Base-by-base conservation (phyloP, 768 basidiomycete species). In the Chalciporus chontae region DNA sequence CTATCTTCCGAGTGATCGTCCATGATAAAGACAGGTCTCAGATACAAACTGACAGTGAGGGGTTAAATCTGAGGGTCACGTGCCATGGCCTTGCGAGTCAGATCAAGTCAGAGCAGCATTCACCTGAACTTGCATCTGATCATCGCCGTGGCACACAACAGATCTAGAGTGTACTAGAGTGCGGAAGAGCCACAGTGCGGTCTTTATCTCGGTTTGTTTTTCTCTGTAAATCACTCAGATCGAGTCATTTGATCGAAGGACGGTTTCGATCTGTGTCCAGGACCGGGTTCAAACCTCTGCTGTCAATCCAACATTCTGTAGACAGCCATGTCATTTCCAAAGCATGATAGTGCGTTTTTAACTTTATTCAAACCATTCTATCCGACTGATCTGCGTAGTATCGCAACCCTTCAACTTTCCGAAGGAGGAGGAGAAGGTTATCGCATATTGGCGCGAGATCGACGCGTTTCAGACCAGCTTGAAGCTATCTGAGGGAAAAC, bases 401-500 rank as follows among this genome's bases (percentile, higher is more conserved):
- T 79, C 87, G 48, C 74, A 81, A 15, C 73, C 73, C 15, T 95
- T 95, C 69, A 83, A 83, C 68, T 95, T 94, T 65, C 74, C 92
- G 17, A 83, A 82, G 69, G 92, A 93, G 69, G 92, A 94, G 67
- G 85, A 88, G 65, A 92, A 93, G 61, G 91, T 96, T 48, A 73
- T 96, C 54, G 76, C 78, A 45, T 97, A 83, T 72, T 98, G 95
- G 95, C 77, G 80, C 58, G 93, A 94, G 66, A 99, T 99, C 67
- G 92, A 98, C 74, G 96, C 96, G 53, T 99, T 99, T 72, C 83
- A 87, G 64, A 97, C 94, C 7, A 91, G 89, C 58, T 70, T 97
- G 59, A 93, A 92, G 72, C 83, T 94, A 40, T 92, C 91, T 0
- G 87, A 95, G 64, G 94, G 94, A 3, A 78, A 85, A 34, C 93